Evolutionary conservation across 2,329 filamentous ascomycete genomes (phyloP), one percentile per base, ranked within the genome.

Genomic region (Oidium heveae): DNA sequence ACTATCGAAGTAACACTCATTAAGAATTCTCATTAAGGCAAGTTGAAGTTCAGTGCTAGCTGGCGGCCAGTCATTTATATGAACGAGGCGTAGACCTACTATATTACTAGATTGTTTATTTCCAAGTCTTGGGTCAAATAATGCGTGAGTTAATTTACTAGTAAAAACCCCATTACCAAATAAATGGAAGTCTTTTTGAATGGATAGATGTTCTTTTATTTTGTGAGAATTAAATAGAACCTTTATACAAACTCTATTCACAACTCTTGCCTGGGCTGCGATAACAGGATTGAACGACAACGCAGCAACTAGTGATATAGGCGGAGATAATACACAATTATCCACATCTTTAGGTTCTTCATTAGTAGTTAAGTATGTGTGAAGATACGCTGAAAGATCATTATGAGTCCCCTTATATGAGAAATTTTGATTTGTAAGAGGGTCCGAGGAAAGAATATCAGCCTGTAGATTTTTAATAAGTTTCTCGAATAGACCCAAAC

Each of bases 41-140:
- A 96, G 72, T 10, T 87, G 79, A n/a, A 98, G 70, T 65, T 96
- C 91, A 0, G 88, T 95, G 65, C 85, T 93, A 24, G 87, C 87
- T 4, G 91, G 91, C 28, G 91, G 91, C 91, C 91, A 96, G 34
- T 74, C 85, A 55, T 85, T 79, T 61, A 86, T 77, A 1, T 77
- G 78, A n/a, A 84, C 84, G 0, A 96, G 71, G 43, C 87, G 82
- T 43, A 96, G 72, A 0, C 91, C 89, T 72, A 94, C 89, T 15
- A 77, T 70, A 56, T 80, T 76, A 52, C 84, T 81, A 49, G 76
- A 74, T 64, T 94, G 86, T 2, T 86, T 83, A 28, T 82, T 84
- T 60, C 84, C 80, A 52, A 91, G 74, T 24, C 93, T 80, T 0
- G 86, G 79, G 57, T 88, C 83, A 62, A 96, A 96, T 0, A 98